A percentile compares a stretch with the other conserved stretches of the same genome.
Conservation (phyloP, 2,329 filamentous ascomycete species). For the Xylaria sp. region DNA sequence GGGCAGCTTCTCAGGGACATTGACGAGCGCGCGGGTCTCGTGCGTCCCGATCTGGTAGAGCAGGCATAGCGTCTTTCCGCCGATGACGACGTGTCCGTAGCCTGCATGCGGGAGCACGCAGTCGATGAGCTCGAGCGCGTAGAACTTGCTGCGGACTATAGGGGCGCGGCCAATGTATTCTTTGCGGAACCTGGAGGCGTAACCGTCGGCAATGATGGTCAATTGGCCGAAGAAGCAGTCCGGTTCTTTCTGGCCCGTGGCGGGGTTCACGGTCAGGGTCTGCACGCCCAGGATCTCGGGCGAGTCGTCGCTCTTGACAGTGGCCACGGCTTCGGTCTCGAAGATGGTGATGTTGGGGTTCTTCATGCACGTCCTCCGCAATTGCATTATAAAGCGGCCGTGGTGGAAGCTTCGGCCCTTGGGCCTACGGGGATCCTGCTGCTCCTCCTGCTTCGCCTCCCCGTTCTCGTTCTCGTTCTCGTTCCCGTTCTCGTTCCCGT, state of each 20-base stretch:
- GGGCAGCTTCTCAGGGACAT: slow-evolving; percentile 82
- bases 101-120: slow-evolving; percentile 78
- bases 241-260: slow-evolving; percentile 64
- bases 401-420: slow-evolving; percentile 91
- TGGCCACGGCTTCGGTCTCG: slow-evolving; percentile 84
- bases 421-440: slow-evolving; percentile 58
- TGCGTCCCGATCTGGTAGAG: slow-evolving; percentile 97
- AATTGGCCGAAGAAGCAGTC: slow-evolving; percentile 90
- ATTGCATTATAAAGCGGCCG: slow-evolving; percentile 86
- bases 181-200: slow-evolving; percentile 91
- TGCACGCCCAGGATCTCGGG: slow-evolving; percentile 86
- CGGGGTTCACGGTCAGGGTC: slow-evolving; percentile 71
- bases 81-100: slow-evolving; percentile 90
- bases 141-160: slow-evolving; percentile 86
- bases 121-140: slow-evolving; percentile 91
- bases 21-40: slow-evolving; percentile 90
- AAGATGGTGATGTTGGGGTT: slow-evolving; percentile 89
- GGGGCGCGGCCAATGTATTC: slow-evolving; percentile 75
- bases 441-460: slow-evolving; percentile 43
- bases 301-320: slow-evolving; percentile 76
- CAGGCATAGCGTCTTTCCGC: slow-evolving; percentile 79
- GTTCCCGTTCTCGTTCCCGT: background rate
- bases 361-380: slow-evolving; percentile 78
- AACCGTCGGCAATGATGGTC: slow-evolving; percentile 92
- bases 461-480: slow-evolving; percentile 30